Base-by-base conservation (phyloP, 345 rosid genomes). In the Bruguiera parviflora region DNA sequence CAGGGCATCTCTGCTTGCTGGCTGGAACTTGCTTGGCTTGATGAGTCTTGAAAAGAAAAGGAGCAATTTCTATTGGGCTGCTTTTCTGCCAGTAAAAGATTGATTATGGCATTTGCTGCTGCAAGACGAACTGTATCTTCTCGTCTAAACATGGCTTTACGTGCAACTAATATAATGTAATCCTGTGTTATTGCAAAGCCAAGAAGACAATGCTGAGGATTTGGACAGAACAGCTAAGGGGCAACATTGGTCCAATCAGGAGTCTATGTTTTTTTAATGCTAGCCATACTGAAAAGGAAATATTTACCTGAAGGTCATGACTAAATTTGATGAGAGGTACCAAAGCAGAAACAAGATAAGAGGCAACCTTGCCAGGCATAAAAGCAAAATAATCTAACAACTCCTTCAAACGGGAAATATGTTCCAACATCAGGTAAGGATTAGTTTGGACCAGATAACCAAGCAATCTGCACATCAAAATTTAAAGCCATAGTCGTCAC, bases 11-110 rank as follows among this genome's bases (percentile, higher is more conserved):
- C 90, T 72, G 85, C 80, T 65, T 88, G 93, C 81, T 92, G 97
- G 79, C 97, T 92, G 84, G 87, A 69, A 73, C 97, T 87, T 71
- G 97, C 90, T 85, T 92, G 93, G 84, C 97, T 92, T 74, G 90
- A 84, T 32, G 97, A 86, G 74, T 92, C 96, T 83, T 86, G 90
- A 74, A 82, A 75, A 72, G 83, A 74, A 78, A 87, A 74, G 39
- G 67, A 74, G 70, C 80, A 71, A 70, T 79, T 80, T 70, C 59
- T 76, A 73, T 76, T 84, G 72, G 87, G 74, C 70, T 86, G 84
- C 75, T 88, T 87, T 73, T 92, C 96, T 52, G 85, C 85, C 74
- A 89, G 74, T 74, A 89, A 83, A 67, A 89, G 88, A 75, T 84
- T 83, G 64, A 78, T 66, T 67, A 86, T 74, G 51, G 87, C 82